Base-by-base conservation (phyloP, 73 alveolate genomes). In the Stentor roeselii region DNA sequence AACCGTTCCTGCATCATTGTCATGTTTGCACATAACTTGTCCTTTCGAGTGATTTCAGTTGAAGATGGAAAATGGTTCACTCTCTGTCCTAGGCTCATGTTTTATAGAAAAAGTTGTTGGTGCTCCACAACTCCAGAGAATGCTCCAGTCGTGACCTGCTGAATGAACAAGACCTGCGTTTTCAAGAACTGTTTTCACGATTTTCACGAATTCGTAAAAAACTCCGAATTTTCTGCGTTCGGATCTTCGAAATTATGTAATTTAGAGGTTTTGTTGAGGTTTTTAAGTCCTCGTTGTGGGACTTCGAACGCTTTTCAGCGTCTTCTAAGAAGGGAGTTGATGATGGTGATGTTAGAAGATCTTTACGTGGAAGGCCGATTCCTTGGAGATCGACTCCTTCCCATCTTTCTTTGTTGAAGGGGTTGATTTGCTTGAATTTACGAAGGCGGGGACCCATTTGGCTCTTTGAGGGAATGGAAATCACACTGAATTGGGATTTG, bases 41-140 rank as follows among this genome's bases (percentile, higher is more conserved):
- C 88, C 94, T 95, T 59, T 95, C 84, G n/a, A 96, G 94, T 75
- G 90, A 85, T 85, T 67, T 95, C 98, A 83, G 84, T 88, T 37
- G 96, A 85, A 75, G 92, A 59, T n/a, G 99, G 99, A 76, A 95
- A 95, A 89, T 95, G 99, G 86, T 95, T 95, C 75, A 93, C 87
- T 85, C 93, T 92, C 84, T 95, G 95, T 78, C 84, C 87, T 34
- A 86, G 86, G 37, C 82, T 60, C 75, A 90, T 36, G 3, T 74
- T 84, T 3, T 88, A 91, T 76, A 84, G 89, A 41, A 76, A 78
- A 86, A 3, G 76, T 83, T 76, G 88, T 92, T 37, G 78, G 32
- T 4, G 89, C 38, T 14, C 87, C 61, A 42, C 89, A 76, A 3
- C 90, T 76, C 95, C 97, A 92, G 27, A 89, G 74, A 3, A 92